Conservation (phyloP, 108 stramenopile genomes). For the Fistulifera solaris region DNA sequence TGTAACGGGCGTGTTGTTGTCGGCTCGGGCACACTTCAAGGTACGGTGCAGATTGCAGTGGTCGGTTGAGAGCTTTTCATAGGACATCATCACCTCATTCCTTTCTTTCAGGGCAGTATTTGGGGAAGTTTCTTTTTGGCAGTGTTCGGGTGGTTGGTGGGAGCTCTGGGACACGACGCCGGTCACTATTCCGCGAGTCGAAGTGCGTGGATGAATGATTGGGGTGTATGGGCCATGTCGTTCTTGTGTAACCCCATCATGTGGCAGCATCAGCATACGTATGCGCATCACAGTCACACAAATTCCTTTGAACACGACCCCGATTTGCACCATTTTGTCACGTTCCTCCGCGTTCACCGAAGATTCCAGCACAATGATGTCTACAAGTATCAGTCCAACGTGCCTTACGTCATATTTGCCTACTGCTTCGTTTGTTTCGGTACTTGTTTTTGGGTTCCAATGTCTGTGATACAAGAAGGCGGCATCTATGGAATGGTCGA, state of each 20-base stretch:
- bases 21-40: constrained; percentile 23
- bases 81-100: background rate
- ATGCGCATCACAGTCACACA: constrained; percentile 55
- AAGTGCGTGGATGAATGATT: constrained; percentile 23
- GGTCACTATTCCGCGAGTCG: constrained; percentile 49
- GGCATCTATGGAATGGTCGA: constrained; percentile 32
- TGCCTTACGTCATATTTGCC: constrained; percentile 31
- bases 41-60: constrained; percentile 14
- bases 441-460: constrained; percentile 40
- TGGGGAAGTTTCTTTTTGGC: constrained; percentile 38
- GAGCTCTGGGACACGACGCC: constrained; percentile 54
- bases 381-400: constrained; percentile 20
- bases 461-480: constrained; percentile 21
- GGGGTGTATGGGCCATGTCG: constrained; percentile 40
- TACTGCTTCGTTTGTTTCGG: constrained; percentile 48
- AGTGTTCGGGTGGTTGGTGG: constrained; percentile 48
- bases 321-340: constrained; percentile 54
- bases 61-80: background rate
- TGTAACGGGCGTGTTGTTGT: constrained; percentile 1
- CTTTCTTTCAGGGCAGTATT: constrained; percentile 18
- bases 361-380: constrained; percentile 13
- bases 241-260: constrained; percentile 55
- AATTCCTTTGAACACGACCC: constrained; percentile 59
- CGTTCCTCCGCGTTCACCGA: constrained; percentile 31
- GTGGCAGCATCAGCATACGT: constrained; percentile 72